These are phyloP conservation scores for Rhizomucor pusillus DNA, from an alignment of 371 early-diverging fungal genomes.

Conservation along the genomic window DNA sequence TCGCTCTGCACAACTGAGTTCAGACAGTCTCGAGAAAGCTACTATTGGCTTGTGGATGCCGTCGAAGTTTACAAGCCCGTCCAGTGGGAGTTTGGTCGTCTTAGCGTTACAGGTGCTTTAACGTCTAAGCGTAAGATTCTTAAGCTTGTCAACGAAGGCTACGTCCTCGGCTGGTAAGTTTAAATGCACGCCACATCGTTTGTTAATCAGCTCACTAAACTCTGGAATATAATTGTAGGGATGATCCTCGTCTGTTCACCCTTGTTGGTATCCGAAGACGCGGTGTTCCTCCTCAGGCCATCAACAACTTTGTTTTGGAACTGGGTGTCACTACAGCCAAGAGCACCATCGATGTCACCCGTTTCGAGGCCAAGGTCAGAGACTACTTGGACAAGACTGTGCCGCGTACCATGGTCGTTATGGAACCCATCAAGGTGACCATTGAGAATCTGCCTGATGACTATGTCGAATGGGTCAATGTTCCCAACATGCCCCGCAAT, in stretches of 20 bases:
- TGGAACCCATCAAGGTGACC: conserved; percentile 88
- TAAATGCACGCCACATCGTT: conserved; percentile 20
- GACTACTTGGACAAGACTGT: conserved; percentile 92
- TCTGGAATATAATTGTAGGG: conserved; percentile 33
- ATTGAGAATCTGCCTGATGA: conserved; percentile 85
- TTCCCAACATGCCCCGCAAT: conserved; percentile 89
- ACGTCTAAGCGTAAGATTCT: conserved; percentile 99
- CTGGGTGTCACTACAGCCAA: conserved; percentile 89
- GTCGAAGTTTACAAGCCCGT: conserved; percentile 85
- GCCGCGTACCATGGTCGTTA: conserved; percentile 90
- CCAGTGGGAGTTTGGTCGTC: conserved; percentile 94
- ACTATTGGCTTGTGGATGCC: conserved; percentile 97
- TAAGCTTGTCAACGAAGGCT: conserved; percentile 93
- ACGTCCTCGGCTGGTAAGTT: conserved; percentile 99
- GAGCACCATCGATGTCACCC: conserved; percentile 87
- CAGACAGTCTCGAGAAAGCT: conserved; percentile 98
- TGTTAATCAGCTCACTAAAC: not conserved
- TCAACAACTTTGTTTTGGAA: conserved; percentile 97
- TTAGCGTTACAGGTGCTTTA: conserved; percentile 99
- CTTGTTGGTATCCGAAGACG: conserved; percentile 96
- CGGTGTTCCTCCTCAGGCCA: conserved; percentile 98
- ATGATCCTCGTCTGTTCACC: conserved; percentile 99
- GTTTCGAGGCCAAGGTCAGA: conserved; percentile 95
- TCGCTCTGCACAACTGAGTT: conserved; percentile 99
- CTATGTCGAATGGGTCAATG: conserved; percentile 67